phyloP scores from a whole-genome alignment of 208 protist species.

The Trypanosoma boissoni region DNA sequence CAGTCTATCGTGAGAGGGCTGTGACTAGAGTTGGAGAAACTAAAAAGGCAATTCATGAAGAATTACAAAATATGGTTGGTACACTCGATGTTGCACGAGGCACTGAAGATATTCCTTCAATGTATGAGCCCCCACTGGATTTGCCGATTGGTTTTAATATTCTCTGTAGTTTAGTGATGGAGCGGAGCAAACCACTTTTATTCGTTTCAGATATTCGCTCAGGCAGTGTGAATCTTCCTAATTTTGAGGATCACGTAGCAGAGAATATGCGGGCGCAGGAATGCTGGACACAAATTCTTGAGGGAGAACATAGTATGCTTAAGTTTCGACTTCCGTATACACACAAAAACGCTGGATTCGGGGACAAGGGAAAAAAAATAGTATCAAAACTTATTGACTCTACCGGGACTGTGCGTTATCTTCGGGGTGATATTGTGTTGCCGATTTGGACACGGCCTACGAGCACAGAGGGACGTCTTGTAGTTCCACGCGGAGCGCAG shows the following conservation, averaged over 20 bases:
- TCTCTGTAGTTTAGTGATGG: conserved; percentile 64
- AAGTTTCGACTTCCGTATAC: conserved; percentile 96
- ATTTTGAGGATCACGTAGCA: conserved; percentile 90
- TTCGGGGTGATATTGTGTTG: conserved; percentile 88
- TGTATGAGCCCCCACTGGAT: conserved; percentile 72
- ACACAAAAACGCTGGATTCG: conserved; percentile 46
- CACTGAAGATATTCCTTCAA: conserved; percentile 85
- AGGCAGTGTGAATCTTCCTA: conserved; percentile 71
- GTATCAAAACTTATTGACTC: conserved; percentile 44
- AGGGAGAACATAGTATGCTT: conserved; percentile 89
- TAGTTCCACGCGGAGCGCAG: conserved; percentile 75
- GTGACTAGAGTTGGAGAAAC: conserved; percentile 29
- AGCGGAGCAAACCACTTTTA: conserved; percentile 80
- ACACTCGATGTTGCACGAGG: conserved; percentile 81
- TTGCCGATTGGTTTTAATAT: conserved; percentile 70
- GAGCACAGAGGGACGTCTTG: conserved; percentile 94
- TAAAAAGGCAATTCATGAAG: conserved; percentile 57
- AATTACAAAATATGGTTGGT: conserved; percentile 71
- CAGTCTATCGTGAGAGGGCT: conserved; percentile 55
- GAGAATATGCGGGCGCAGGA: conserved; percentile 92
- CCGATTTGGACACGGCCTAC: conserved; percentile 95
- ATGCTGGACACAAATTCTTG: conserved; percentile 90
- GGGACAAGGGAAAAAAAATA: conserved; percentile 38
- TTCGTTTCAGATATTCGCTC: conserved; percentile 95
- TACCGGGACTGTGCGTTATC: conserved; percentile 81